A percentile compares a stretch with the other conserved stretches of the same genome.
phyloP scores from a whole-genome alignment of 805 yeast species.

The Ogataea pini region DNA sequence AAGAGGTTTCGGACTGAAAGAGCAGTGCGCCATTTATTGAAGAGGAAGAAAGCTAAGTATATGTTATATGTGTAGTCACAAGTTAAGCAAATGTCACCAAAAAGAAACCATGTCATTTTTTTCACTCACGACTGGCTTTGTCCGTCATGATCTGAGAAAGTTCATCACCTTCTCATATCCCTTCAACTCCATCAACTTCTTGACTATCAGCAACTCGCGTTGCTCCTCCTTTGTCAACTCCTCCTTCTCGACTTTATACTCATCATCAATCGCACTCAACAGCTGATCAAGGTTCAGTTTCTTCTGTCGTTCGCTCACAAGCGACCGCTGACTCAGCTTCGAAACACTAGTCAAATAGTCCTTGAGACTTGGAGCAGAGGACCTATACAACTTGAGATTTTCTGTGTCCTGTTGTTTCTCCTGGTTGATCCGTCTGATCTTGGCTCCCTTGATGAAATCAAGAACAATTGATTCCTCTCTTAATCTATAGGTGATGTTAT shows the following conservation, averaged over 20 bases:
- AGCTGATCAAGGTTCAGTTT: constrained; percentile 49
- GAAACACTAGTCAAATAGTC: constrained; percentile 36
- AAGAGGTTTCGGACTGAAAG: too few relatives aligned
- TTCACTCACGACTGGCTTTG: neutral
- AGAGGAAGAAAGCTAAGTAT: too few relatives aligned
- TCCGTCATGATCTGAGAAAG: constrained; percentile 45
- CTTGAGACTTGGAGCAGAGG: constrained; percentile 26
- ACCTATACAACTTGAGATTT: constrained; percentile 35
- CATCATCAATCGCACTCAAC: constrained; percentile 39
- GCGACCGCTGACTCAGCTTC: constrained; percentile 35
- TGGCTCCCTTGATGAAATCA: constrained; percentile 64
- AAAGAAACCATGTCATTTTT: too few relatives aligned
- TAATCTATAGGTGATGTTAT: constrained; percentile 54
- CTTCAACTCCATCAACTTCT: constrained; percentile 61
- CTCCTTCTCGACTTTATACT: constrained; percentile 20
- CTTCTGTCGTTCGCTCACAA: constrained; percentile 32
- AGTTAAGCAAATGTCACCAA: too few relatives aligned
- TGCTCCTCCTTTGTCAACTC: constrained; percentile 41
- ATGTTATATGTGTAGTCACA: neutral
- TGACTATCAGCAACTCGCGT: constrained; percentile 54
- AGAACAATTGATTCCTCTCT: constrained; percentile 69
- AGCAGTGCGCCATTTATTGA: too few relatives aligned
- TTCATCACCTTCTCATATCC: constrained; percentile 66
- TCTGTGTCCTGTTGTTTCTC: constrained; percentile 36
- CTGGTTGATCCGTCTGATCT: constrained; percentile 37